These are phyloP conservation scores for Musa schizocarpa DNA, from an alignment of 176 grass and related monocot genomes.

Conservation along the genomic window DNA sequence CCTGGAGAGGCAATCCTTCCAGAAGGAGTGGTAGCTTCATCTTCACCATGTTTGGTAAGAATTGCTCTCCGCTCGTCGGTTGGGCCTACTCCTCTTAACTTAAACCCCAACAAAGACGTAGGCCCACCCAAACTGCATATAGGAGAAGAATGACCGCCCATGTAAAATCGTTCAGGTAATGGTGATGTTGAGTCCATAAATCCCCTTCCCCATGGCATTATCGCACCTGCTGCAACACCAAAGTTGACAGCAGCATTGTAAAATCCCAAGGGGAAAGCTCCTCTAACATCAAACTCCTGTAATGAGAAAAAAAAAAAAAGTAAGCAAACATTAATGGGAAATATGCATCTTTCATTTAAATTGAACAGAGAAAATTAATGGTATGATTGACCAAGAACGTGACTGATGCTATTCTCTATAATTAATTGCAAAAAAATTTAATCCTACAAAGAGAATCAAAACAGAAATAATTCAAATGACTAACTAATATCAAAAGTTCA, in stretches of 20 bases:
- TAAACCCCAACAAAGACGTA: slow-evolving; percentile 59
- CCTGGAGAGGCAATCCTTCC: slow-evolving; percentile 24
- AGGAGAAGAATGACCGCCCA: slow-evolving; percentile 64
- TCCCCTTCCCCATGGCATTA: slow-evolving; percentile 49
- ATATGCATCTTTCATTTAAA: background rate
- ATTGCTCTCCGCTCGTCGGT: slow-evolving; percentile 37
- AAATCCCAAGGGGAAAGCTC: slow-evolving; percentile 57
- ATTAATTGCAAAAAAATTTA: background rate
- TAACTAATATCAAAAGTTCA: background rate
- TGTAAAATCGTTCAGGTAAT: slow-evolving; percentile 65
- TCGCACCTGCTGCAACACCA: slow-evolving; percentile 49
- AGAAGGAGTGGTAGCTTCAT: slow-evolving; percentile 19
- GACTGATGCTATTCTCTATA: background rate
- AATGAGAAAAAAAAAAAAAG: background rate
- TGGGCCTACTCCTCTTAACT: slow-evolving; percentile 60
- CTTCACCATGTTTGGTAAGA: slow-evolving; percentile 34
- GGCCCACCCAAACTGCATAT: slow-evolving; percentile 43
- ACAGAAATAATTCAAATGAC: background rate
- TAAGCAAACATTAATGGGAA: background rate
- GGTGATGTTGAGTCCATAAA: slow-evolving; percentile 49
- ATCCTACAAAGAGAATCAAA: background rate
- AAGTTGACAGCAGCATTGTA: slow-evolving; percentile 58
- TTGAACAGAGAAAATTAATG: background rate
- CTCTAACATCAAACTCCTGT: slow-evolving; percentile 65
- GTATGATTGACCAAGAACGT: background rate